Base-by-base conservation (phyloP, 2,329 filamentous ascomycete species). In the Aspergillus persii region DNA sequence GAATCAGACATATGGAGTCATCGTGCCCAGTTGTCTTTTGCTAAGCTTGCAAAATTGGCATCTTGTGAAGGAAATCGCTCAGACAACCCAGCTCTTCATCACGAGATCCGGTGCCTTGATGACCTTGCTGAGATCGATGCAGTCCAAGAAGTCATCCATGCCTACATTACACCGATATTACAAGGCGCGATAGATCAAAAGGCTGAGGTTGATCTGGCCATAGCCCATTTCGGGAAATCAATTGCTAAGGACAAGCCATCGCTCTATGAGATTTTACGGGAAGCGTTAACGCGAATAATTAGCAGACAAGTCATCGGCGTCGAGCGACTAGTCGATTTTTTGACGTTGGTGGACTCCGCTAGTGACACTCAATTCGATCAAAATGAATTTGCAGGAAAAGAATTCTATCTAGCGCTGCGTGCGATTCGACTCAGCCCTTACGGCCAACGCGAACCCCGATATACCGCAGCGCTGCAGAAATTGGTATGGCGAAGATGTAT, bases 1-100 rank as follows among this genome's bases (percentile, higher is more conserved):
- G 93, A 97, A 73, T 84, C 86, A 54, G 89, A 93, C 67, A 78
- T 95, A 3, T 98, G 94, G 94, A 92, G 87, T 77, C 96, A 96
- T 79, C 95, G 96, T 74, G 90, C 96, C 36, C 90, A 98, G 75
- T 80, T 98, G 29, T 96, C 92, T 60, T 82, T 99, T 44, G 90
- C 91, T 39, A 98, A 97, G 76, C 82, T 99, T 50, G 85, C 88
- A 15, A 82, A 87, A 56, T 77, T 97, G 64, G 91, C 91, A 15
- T 85, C 87, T 44, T 80, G 74, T 57, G 77, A 80, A 47, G 64
- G 48, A 1, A 56, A 36, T 18, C 50, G 59, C 12, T 44, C 63
- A 31, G 59, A 72, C 59, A 65, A 71, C 53, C 69, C 76, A 56
- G 69, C 73, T 55, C 73, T 81, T 57, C 77, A 82, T 63, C 68